phyloP scores from a whole-genome alignment of 345 rosid genomes.

The Lepidium africanum region DNA sequence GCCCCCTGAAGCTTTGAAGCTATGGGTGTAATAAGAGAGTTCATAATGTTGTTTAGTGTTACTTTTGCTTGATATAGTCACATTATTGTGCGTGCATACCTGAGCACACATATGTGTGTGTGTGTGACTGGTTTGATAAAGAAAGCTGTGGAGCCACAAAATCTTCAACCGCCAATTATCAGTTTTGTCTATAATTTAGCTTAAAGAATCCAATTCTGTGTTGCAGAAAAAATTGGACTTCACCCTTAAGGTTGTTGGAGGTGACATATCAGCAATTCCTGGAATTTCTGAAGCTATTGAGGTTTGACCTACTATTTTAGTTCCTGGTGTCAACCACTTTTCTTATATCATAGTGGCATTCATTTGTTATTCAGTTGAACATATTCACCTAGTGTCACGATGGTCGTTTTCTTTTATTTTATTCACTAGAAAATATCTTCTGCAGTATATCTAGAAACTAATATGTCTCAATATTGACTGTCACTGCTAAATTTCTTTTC shows the following conservation, averaged over 20 bases:
- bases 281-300: conserved; percentile 83
- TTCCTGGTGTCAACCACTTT: not conserved
- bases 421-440: not conserved
- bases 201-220: conserved; percentile 7
- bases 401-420: not conserved
- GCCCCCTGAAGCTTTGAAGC: not conserved
- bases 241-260: conserved; percentile 83
- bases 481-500: not conserved
- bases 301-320: conserved; percentile 42
- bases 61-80: not conserved
- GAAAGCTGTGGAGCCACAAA: not conserved
- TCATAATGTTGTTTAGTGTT: not conserved
- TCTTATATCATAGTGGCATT: not conserved
- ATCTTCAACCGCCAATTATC: not conserved
- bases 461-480: not conserved
- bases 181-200: not conserved
- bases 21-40: conserved; percentile 6
- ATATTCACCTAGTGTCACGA: not conserved
- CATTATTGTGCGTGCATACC: not conserved
- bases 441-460: not conserved
- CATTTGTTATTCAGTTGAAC: not conserved
- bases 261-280: conserved; percentile 87
- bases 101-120: not conserved
- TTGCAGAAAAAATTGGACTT: conserved; percentile 94
- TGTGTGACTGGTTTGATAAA: not conserved